Base-by-base conservation (phyloP, 768 basidiomycete genomes). In the Tricholoma matsutake region DNA sequence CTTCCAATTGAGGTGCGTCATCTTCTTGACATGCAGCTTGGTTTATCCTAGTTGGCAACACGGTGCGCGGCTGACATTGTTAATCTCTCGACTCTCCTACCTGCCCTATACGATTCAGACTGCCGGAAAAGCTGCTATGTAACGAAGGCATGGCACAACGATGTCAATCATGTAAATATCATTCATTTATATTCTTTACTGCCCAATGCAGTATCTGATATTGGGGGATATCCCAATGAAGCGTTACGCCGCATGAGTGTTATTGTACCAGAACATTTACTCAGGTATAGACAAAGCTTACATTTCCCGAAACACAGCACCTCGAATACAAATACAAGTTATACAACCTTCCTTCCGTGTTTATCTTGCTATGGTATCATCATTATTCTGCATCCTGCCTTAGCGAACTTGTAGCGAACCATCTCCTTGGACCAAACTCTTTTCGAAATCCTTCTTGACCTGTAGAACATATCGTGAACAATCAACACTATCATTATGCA, bases 1-100 rank as follows among this genome's bases (percentile, higher is more conserved):
- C 69, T 83, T 16, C 81, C 81, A 6, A 80, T 82, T 61, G 81
- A 82, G 77, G 80, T 81, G 55, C 58, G 67, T 61, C n/a, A 37
- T 41, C 37, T n/a, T 57, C 35, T 28, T 22, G 20, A 16, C 18
- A 31, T 43, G n/a, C n/a, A 59, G 32, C 18, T 25, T 11, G 45
- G 10, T 41, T 61, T 28, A n/a, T 32, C 18, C 16, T 13, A 14
- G 22, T 4, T 3, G 6, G 16, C 10, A 6, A 34, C 10, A 20
- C 3, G 14, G 31, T 54, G 6, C 22, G 20, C 13, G 16, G 31
- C 31, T 34, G 31, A 35, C 31, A 7, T 32, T 35, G 13, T 25
- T 37, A 37, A 54, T 35, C 34, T 28, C 20, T 32, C 41, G 22
- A 25, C 22, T 3, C 22, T 25, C 22, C 22, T 25, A 25, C 3